Evolutionary conservation across 2,329 filamentous ascomycete genomes (phyloP).

Genomic region (Sporothrix euskadiensis): DNA sequence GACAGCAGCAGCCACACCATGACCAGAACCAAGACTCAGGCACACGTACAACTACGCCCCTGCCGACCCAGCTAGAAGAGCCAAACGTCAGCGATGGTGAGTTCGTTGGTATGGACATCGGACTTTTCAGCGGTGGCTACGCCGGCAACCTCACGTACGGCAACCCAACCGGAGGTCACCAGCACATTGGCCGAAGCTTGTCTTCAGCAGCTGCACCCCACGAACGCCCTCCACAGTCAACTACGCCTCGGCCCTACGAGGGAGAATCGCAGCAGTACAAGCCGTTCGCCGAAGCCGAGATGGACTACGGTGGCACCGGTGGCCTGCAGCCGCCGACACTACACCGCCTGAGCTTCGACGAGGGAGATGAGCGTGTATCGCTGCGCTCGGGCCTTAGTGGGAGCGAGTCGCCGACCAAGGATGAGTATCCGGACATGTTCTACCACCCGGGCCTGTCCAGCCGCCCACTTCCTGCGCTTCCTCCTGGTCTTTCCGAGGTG

Average conservation of each 20-base stretch:
- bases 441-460: slow-evolving; percentile 79
- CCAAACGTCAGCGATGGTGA: slow-evolving; percentile 68
- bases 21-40: slow-evolving; percentile 32
- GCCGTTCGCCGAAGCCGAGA: slow-evolving; percentile 62
- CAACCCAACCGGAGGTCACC: slow-evolving; percentile 43
- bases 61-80: slow-evolving; percentile 54
- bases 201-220: slow-evolving; percentile 42
- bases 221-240: slow-evolving; percentile 52
- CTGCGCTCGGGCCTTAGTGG: slow-evolving; percentile 57
- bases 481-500: slow-evolving; percentile 62
- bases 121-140: slow-evolving; percentile 72
- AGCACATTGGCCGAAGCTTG: slow-evolving; percentile 44
- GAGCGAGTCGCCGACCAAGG: slow-evolving; percentile 66
- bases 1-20: slow-evolving; percentile 31
- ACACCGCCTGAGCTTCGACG: slow-evolving; percentile 83
- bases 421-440: slow-evolving; percentile 85
- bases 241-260: slow-evolving; percentile 44
- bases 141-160: slow-evolving; percentile 55
- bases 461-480: slow-evolving; percentile 65
- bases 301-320: slow-evolving; percentile 89
- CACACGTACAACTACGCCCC: slow-evolving; percentile 35
- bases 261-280: slow-evolving; percentile 42
- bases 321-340: slow-evolving; percentile 74
- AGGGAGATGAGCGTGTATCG: slow-evolving; percentile 76
- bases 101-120: slow-evolving; percentile 70